phyloP scores from a whole-genome alignment of 371 early-diverging fungal species.

The Mucor velutinosus region DNA sequence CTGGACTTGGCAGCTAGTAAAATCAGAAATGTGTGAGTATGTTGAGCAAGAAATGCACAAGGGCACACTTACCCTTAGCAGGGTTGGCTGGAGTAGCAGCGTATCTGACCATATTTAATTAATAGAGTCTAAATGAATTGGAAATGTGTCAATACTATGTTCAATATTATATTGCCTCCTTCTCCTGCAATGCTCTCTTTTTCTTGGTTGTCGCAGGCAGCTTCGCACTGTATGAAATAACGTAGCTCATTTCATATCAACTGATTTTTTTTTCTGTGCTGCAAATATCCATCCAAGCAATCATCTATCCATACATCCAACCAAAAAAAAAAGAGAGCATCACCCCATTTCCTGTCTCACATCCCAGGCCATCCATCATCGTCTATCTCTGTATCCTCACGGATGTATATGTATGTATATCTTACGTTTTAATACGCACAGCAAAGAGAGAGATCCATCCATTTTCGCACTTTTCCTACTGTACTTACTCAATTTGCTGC shows the following conservation, averaged over 20 bases:
- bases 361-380: neutral
- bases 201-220: too few species aligned
- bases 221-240: neutral
- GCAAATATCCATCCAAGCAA: neutral
- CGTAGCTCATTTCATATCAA: too few species aligned
- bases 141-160: neutral
- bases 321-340: constrained; percentile 2
- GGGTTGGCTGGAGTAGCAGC: constrained; percentile 58
- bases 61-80: constrained; percentile 47
- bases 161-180: neutral
- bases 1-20: constrained; percentile 36
- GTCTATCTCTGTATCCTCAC: neutral
- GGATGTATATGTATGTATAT: neutral
- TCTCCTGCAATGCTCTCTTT: neutral
- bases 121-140: constrained; percentile 7
- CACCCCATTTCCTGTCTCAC: neutral
- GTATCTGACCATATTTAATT: constrained; percentile 57
- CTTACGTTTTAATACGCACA: constrained; percentile 29
- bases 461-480: neutral
- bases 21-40: neutral
- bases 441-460: constrained; percentile 26
- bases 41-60: neutral
- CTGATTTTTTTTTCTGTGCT: neutral
- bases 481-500: constrained; percentile 3
- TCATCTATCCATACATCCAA: neutral